A percentile compares a stretch with the other conserved stretches of the same genome.
phyloP scores from a whole-genome alignment of 805 yeast species.

The Debaryomyces prosopidis region DNA sequence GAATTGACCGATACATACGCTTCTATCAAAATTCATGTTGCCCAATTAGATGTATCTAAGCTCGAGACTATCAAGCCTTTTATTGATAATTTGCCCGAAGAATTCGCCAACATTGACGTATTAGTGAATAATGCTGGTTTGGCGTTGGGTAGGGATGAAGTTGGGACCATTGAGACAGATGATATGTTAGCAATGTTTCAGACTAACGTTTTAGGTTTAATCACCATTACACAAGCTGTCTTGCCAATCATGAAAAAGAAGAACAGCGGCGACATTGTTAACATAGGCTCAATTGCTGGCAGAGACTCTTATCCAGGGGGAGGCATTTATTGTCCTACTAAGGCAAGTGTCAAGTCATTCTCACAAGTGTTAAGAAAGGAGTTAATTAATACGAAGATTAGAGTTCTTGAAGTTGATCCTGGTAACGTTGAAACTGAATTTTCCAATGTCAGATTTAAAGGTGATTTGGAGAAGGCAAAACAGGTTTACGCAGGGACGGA shows the following conservation, averaged over 20 bases:
- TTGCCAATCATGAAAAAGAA: constrained; percentile 69
- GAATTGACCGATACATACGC: constrained; percentile 51
- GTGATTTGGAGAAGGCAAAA: constrained; percentile 60
- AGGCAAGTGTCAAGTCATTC: constrained; percentile 71
- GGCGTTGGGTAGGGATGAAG: constrained; percentile 76
- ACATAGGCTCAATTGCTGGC: constrained; percentile 77
- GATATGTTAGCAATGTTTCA: constrained; percentile 78
- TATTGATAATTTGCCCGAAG: constrained; percentile 54
- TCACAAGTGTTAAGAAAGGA: constrained; percentile 75
- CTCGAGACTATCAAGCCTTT: constrained; percentile 48
- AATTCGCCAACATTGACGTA: constrained; percentile 64
- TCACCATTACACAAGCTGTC: constrained; percentile 78
- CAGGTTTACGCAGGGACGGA: constrained; percentile 65
- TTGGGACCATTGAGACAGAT: constrained; percentile 63
- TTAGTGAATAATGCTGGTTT: constrained; percentile 74
- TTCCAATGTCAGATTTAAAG: constrained; percentile 61
- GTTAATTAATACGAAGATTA: constrained; percentile 63
- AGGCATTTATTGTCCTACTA: constrained; percentile 73
- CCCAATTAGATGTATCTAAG: constrained; percentile 46
- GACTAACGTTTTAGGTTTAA: constrained; percentile 86
- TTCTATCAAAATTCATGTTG: constrained; percentile 56
- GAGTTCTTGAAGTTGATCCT: constrained; percentile 75
- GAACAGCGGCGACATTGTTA: constrained; percentile 72
- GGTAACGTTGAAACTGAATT: constrained; percentile 83
- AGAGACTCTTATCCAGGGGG: constrained; percentile 81